A percentile compares a stretch with the other conserved stretches of the same genome.
phyloP scores from a whole-genome alignment of 139 green algal species.

The Chlorella sorokiniana region DNA sequence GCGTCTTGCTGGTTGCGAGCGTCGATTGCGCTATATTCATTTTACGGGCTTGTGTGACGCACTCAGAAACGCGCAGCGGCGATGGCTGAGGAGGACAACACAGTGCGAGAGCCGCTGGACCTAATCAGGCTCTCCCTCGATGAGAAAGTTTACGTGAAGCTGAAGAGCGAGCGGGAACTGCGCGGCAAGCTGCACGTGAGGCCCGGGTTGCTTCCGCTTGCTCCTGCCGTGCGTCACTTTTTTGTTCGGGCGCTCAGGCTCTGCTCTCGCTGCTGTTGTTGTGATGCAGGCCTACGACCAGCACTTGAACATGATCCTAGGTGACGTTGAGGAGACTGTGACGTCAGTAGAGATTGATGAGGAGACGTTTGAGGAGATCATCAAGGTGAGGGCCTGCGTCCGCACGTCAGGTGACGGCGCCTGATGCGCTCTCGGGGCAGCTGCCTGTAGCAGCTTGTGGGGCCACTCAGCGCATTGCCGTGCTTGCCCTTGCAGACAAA shows the following conservation, averaged over 20 bases:
- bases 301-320: constrained; percentile 99
- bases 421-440: not conserved
- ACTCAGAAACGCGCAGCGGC: not conserved
- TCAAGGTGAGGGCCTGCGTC: constrained; percentile 81
- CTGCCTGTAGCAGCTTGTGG: not conserved
- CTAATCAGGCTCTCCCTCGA: constrained; percentile 92
- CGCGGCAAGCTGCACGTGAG: constrained; percentile 91
- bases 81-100: constrained; percentile 69
- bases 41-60: too few species aligned
- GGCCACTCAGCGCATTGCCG: not conserved
- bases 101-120: constrained; percentile 97
- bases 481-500: constrained; percentile 80
- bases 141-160: constrained; percentile 97
- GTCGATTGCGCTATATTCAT: too few species aligned
- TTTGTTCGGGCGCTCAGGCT: not conserved
- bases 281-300: constrained; percentile 96
- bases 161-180: constrained; percentile 89
- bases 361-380: constrained; percentile 99
- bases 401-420: not conserved
- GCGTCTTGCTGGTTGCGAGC: too few species aligned
- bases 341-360: constrained; percentile 97
- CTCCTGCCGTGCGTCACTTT: not conserved
- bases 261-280: not conserved
- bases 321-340: constrained; percentile 97
- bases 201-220: not conserved